Evolutionary conservation across 768 basidiomycete genomes (phyloP).

Genomic region (Lactarius hengduanensis): DNA sequence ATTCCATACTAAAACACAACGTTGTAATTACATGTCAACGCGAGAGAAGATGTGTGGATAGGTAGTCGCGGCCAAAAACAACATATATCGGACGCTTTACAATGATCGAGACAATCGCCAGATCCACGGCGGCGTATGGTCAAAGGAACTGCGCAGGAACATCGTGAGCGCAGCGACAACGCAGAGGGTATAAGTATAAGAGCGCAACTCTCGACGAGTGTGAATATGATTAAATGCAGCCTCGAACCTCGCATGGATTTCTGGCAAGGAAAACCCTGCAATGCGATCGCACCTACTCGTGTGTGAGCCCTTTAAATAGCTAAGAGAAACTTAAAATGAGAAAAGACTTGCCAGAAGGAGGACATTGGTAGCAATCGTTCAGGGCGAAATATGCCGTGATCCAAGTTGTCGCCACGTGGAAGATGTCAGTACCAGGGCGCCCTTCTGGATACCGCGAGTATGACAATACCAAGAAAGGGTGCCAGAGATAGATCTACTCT

Average conservation of each 20-base stretch:
- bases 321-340: too few relatives aligned
- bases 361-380: conserved; percentile 1
- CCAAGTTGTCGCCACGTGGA: not conserved
- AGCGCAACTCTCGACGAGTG: conserved; percentile 14
- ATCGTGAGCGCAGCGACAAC: not conserved
- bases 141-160: not conserved
- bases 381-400: conserved; percentile 11
- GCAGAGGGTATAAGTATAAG: conserved; percentile 13
- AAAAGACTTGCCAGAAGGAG: conserved; percentile 8
- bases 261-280: not conserved
- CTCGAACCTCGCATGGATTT: not conserved
- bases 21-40: too few relatives aligned
- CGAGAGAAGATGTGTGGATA: too few relatives aligned
- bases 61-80: too few relatives aligned
- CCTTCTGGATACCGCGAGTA: not conserved
- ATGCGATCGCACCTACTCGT: too few relatives aligned
- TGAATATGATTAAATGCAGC: not conserved
- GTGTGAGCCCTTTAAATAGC: not conserved
- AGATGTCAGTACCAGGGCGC: not conserved
- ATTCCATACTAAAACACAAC: too few relatives aligned
- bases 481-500: not conserved
- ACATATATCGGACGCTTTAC: not conserved
- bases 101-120: conserved; percentile 6
- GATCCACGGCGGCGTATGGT: not conserved
- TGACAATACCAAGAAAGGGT: not conserved